Evolutionary conservation across 179 eudicot species (phyloP).

Genomic region (Dionaea muscipula): DNA sequence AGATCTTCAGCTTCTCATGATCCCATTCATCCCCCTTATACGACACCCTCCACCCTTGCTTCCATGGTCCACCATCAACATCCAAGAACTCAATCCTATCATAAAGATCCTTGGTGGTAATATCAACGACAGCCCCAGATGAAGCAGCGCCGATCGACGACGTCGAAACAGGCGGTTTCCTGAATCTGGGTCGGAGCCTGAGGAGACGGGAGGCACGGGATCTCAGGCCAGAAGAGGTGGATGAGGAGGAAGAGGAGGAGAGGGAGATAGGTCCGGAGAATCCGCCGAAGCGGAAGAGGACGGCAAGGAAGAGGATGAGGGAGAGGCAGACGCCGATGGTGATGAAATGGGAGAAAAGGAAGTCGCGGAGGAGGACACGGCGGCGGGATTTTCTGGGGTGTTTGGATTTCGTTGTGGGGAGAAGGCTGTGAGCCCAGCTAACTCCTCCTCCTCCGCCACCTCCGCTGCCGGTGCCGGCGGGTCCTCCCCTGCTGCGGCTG

Average conservation of each 20-base stretch:
- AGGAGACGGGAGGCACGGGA: conserved; percentile 15
- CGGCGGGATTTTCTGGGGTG: conserved; percentile 45
- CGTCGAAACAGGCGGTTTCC: conserved; percentile 16
- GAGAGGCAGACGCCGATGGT: conserved; percentile 39
- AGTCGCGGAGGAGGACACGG: conserved; percentile 33
- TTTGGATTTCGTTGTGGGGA: conserved; percentile 43
- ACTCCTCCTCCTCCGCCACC: conserved; percentile 11
- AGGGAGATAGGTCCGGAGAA: conserved; percentile 13
- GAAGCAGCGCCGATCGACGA: conserved; percentile 21
- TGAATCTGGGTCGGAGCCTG: conserved; percentile 22
- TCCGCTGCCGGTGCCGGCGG: conserved; percentile 13
- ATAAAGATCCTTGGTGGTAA: conserved; percentile 72
- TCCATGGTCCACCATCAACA: conserved; percentile 91
- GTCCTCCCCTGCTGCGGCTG: conserved; percentile 35
- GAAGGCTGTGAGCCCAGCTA: conserved; percentile 45
- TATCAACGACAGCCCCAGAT: conserved; percentile 45
- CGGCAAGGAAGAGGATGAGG: conserved; percentile 36
- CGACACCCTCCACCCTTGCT: conserved; percentile 79
- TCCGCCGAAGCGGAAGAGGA: conserved; percentile 26
- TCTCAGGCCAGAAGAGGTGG: too few species aligned
- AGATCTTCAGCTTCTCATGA: conserved; percentile 61
- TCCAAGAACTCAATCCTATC: conserved; percentile 67
- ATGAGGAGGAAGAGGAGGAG: conserved; percentile 19
- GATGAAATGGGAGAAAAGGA: conserved; percentile 57
- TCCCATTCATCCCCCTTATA: conserved; percentile 84